Evolutionary conservation across 2,329 filamentous ascomycete genomes (phyloP).

Genomic region (Phialophora tarda): DNA sequence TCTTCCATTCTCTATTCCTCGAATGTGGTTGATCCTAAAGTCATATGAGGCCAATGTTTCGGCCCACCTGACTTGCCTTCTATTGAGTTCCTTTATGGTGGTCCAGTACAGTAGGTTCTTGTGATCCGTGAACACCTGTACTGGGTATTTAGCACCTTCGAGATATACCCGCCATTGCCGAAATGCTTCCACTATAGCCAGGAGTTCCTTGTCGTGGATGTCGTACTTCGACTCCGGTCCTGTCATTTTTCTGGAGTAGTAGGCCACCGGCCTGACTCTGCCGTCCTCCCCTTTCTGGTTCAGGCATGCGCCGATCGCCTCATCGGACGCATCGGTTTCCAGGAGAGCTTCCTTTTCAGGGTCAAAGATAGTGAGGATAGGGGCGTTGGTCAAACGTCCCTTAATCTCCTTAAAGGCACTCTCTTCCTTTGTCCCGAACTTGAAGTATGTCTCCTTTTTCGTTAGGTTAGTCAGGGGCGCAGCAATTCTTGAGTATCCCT

Average conservation of each 20-base stretch:
- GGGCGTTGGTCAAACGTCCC: background rate
- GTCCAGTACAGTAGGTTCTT: constrained; percentile 36
- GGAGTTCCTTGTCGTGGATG: constrained; percentile 35
- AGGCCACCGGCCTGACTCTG: constrained; percentile 26
- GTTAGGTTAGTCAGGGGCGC: background rate
- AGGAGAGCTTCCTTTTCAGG: constrained; percentile 17
- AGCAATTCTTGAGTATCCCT: background rate
- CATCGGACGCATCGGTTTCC: constrained; percentile 30
- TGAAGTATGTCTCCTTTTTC: background rate
- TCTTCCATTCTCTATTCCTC: background rate
- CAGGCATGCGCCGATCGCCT: constrained; percentile 20
- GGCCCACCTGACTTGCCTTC: constrained; percentile 20
- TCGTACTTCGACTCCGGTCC: background rate
- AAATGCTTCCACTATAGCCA: constrained; percentile 31
- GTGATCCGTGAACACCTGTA: constrained; percentile 34
- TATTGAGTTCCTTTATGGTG: constrained; percentile 1
- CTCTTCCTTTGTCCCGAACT: constrained; percentile 12
- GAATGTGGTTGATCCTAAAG: background rate
- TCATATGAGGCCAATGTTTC: background rate
- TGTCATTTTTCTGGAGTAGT: constrained; percentile 2
- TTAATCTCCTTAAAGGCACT: constrained; percentile 14
- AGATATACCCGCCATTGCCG: constrained; percentile 33
- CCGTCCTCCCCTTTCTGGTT: constrained; percentile 14
- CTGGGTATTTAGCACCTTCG: constrained; percentile 13
- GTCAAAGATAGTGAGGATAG: constrained; percentile 35